phyloP scores from a whole-genome alignment of 192 early-diverging fungal genomes.

The Mortierella alpina region DNA sequence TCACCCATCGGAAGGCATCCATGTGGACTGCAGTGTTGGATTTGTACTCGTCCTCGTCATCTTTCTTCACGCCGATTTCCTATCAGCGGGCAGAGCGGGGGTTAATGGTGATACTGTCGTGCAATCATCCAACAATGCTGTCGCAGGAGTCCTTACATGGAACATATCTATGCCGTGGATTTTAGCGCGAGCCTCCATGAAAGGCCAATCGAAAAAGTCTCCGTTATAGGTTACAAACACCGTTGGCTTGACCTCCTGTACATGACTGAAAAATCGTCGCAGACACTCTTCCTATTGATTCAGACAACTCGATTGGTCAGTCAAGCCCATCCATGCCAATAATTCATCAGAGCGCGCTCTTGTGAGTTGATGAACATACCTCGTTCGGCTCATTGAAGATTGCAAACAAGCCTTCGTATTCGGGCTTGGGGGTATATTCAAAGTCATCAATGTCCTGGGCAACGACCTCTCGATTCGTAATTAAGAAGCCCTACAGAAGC shows the following conservation, averaged over 20 bases:
- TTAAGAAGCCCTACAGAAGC: conserved; percentile 85
- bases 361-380: conserved; percentile 48
- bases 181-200: conserved; percentile 86
- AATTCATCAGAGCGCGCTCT: not conserved
- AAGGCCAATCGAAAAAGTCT: conserved; percentile 99
- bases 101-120: not conserved
- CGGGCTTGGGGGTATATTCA: conserved; percentile 96
- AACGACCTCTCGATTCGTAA: conserved; percentile 97
- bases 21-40: conserved; percentile 89
- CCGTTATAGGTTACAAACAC: conserved; percentile 99
- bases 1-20: conserved; percentile 98
- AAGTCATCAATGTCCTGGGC: conserved; percentile 97
- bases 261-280: conserved; percentile 92
- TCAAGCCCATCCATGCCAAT: no score
- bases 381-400: conserved; percentile 97
- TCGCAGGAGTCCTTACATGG: conserved; percentile 57
- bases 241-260: conserved; percentile 82
- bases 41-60: conserved; percentile 85
- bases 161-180: conserved; percentile 89
- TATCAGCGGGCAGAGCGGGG: conserved; percentile 19
- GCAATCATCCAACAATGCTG: not conserved
- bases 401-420: conserved; percentile 93
- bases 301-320: not conserved
- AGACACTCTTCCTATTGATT: conserved; percentile 68
- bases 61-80: conserved; percentile 89